Conservation (phyloP, 495 filamentous ascomycete species). For the Xylaria curta region DNA sequence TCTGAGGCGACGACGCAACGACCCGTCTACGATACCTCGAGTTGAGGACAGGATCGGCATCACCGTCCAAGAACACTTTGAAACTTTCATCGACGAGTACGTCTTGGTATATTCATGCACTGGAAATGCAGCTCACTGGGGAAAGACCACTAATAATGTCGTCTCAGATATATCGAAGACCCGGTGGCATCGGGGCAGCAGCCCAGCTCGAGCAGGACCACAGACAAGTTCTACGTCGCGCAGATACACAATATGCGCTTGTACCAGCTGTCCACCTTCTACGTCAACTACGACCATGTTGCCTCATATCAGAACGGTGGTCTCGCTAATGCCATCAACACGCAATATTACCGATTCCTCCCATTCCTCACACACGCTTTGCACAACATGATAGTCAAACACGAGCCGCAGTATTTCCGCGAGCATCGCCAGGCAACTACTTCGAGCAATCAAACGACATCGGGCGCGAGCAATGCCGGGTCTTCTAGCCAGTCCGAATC, state of each 20-base stretch:
- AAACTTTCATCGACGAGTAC: conserved; percentile 86
- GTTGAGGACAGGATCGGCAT: conserved; percentile 90
- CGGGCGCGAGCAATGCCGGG: conserved; percentile 68
- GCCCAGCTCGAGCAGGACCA: conserved; percentile 74
- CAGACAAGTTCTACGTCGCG: conserved; percentile 94
- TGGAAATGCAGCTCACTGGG: not conserved
- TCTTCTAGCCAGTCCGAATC: conserved; percentile 68
- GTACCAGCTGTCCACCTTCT: conserved; percentile 91
- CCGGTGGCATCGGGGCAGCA: conserved; percentile 74
- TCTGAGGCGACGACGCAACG: conserved; percentile 61
- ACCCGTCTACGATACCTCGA: conserved; percentile 69
- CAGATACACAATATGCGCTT: conserved; percentile 90
- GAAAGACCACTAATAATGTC: not conserved
- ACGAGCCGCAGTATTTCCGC: conserved; percentile 92
- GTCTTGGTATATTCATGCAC: conserved; percentile 24
- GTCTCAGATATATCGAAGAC: conserved; percentile 74
- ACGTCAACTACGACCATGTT: conserved; percentile 94
- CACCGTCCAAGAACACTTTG: conserved; percentile 83
- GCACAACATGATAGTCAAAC: conserved; percentile 90
- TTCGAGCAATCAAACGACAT: conserved; percentile 67
- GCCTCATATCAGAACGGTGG: conserved; percentile 70
- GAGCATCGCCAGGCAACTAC: conserved; percentile 81
- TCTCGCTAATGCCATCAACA: conserved; percentile 81
- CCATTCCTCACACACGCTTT: conserved; percentile 90
- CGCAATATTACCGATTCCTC: conserved; percentile 92